A percentile compares a stretch with the other conserved stretches of the same genome.
Evolutionary conservation across 495 filamentous ascomycete genomes (phyloP).

Genomic region (Lophiotrema nucula): DNA sequence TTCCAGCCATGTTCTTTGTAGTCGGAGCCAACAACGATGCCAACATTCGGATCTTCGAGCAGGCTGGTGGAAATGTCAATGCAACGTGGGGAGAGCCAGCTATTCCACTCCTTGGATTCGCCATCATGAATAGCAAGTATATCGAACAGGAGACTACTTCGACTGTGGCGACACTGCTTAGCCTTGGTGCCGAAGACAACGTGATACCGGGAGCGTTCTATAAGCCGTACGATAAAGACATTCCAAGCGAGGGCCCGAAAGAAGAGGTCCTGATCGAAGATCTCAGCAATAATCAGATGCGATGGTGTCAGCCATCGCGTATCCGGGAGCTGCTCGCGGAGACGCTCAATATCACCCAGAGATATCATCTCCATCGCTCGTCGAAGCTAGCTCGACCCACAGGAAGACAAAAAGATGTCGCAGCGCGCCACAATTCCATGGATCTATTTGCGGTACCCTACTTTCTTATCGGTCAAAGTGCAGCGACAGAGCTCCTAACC

Average conservation of each 20-base stretch:
- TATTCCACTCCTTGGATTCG: slow-evolving; percentile 49
- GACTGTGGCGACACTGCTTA: slow-evolving; percentile 42
- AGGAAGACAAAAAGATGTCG: slow-evolving; percentile 41
- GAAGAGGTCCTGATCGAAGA: background rate
- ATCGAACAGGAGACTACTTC: slow-evolving; percentile 41
- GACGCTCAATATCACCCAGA: background rate
- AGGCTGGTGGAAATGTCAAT: slow-evolving; percentile 30
- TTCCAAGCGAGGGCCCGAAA: background rate
- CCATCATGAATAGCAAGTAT: slow-evolving; percentile 40
- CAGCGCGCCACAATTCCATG: slow-evolving; percentile 36
- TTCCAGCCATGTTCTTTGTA: slow-evolving; percentile 48
- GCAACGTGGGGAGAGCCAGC: slow-evolving; percentile 25
- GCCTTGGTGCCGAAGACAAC: slow-evolving; percentile 40
- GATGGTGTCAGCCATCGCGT: background rate
- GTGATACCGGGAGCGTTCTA: slow-evolving; percentile 19
- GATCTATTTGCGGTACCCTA: slow-evolving; percentile 47
- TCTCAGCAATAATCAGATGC: background rate
- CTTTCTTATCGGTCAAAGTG: slow-evolving; percentile 48
- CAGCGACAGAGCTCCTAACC: slow-evolving; percentile 41
- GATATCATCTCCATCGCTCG: slow-evolving; percentile 39
- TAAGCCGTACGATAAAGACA: slow-evolving; percentile 5
- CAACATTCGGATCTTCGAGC: slow-evolving; percentile 41
- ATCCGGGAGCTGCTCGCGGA: background rate
- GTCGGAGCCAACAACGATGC: slow-evolving; percentile 45
- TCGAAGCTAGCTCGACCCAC: slow-evolving; percentile 33